phyloP scores from a whole-genome alignment of 2,329 filamentous ascomycete species.

The Alternaria sp. region DNA sequence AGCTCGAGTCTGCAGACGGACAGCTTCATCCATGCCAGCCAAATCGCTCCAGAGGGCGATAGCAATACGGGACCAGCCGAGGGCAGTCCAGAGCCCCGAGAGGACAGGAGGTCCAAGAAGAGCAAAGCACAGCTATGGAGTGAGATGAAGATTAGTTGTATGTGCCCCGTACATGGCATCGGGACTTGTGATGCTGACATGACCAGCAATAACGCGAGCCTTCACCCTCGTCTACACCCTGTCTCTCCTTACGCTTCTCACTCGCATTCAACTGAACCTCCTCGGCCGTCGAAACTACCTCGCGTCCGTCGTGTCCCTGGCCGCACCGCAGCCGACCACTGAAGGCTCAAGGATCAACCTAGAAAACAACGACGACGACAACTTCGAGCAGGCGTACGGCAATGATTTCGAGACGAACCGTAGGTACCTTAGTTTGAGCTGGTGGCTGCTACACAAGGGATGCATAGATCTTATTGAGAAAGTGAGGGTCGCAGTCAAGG shows the following conservation, averaged over 20 bases:
- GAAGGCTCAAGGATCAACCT: conserved; percentile 81
- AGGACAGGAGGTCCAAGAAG: conserved; percentile 68
- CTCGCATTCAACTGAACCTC: conserved; percentile 94
- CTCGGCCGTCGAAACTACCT: conserved; percentile 95
- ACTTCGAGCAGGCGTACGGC: conserved; percentile 80
- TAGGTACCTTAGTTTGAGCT: conserved; percentile 94
- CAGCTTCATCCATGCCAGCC: conserved; percentile 83
- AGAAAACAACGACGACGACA: conserved; percentile 93
- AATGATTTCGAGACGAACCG: conserved; percentile 97
- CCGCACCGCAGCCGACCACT: conserved; percentile 70
- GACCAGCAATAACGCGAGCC: conserved; percentile 82
- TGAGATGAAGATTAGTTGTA: conserved; percentile 94
- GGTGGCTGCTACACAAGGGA: conserved; percentile 94
- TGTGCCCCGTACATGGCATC: conserved; percentile 46
- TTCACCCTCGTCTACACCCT: conserved; percentile 94
- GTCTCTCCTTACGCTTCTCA: conserved; percentile 87
- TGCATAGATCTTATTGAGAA: conserved; percentile 84
- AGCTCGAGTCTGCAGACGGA: conserved; percentile 83
- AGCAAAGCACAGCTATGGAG: conserved; percentile 96
- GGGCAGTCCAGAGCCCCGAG: conserved; percentile 53
- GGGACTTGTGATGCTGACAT: conserved; percentile 27
- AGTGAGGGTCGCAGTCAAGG: conserved; percentile 85
- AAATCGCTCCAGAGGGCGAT: conserved; percentile 64
- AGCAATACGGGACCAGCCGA: conserved; percentile 53
- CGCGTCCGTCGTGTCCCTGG: conserved; percentile 91